Percentiles rank a stretch among this genome's conserved stretches.
These are phyloP conservation scores for Achlya hypogyna DNA, from an alignment of 352 stramenopile species.

Conservation along the genomic window DNA sequence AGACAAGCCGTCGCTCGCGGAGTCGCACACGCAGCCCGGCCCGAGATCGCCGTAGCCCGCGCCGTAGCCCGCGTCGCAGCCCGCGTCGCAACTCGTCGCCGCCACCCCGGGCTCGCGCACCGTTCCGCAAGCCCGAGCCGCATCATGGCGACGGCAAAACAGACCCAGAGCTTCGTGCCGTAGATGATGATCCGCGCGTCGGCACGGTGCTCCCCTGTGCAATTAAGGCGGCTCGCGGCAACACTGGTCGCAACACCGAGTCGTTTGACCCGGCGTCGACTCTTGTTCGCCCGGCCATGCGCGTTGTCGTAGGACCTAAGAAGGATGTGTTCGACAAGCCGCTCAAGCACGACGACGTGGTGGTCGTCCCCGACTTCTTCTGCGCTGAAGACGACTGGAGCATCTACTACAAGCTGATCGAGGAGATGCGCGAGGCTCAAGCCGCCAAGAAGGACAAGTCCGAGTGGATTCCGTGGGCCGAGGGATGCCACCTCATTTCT, in stretches of 20 bases:
- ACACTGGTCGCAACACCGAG: constrained; percentile 27
- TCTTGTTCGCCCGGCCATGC: constrained; percentile 39
- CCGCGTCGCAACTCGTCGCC: background rate
- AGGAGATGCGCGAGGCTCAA: constrained; percentile 41
- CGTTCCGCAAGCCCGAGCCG: constrained; percentile 9
- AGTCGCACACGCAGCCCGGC: background rate
- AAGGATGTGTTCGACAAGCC: constrained; percentile 23
- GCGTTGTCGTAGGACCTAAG: constrained; percentile 30
- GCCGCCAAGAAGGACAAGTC: constrained; percentile 56
- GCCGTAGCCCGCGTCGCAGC: background rate
- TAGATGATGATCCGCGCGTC: constrained; percentile 16
- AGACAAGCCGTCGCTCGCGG: background rate
- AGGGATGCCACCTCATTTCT: constrained; percentile 88
- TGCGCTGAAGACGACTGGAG: constrained; percentile 39
- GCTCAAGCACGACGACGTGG: constrained; percentile 47
- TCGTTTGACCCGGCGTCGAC: constrained; percentile 33
- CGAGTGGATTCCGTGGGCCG: constrained; percentile 55
- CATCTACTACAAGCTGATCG: constrained; percentile 44
- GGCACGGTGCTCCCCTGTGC: constrained; percentile 8
- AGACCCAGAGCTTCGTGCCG: constrained; percentile 7
- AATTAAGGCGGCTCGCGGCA: constrained; percentile 10
- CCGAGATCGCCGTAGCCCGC: background rate
- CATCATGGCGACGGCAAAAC: constrained; percentile 14
- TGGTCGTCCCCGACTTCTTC: constrained; percentile 50
- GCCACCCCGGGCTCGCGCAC: background rate